Conservation (phyloP, 768 basidiomycete species). For the Astraeus odoratus region DNA sequence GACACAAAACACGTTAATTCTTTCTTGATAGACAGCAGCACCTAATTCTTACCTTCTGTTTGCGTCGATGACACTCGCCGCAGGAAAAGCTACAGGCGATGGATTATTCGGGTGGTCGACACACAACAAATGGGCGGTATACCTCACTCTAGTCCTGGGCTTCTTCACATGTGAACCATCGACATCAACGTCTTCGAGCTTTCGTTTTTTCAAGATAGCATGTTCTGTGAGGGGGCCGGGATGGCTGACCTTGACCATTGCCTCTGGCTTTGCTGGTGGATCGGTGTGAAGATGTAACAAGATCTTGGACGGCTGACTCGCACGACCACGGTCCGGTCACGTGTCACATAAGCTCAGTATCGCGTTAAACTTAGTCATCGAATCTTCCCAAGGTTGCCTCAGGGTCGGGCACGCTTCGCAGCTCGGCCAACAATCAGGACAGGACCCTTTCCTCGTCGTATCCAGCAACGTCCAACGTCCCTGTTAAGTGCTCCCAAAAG, state of each 20-base stretch:
- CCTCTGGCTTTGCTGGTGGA: constrained; percentile 21
- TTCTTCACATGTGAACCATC: constrained; percentile 49
- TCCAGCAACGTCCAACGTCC: too few species aligned
- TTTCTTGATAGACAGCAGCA: constrained; percentile 10
- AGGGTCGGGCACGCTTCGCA: neutral
- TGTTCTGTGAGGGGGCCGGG: constrained; percentile 19
- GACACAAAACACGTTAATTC: constrained; percentile 13
- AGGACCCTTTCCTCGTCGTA: too few species aligned
- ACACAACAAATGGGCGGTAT: constrained; percentile 13
- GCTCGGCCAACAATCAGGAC: too few species aligned
- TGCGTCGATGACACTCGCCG: constrained; percentile 82
- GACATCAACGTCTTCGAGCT: constrained; percentile 53
- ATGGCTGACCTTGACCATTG: constrained; percentile 24
- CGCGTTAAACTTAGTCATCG: neutral
- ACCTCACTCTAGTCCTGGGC: constrained; percentile 71
- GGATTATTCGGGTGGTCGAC: constrained; percentile 4
- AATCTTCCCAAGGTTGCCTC: neutral
- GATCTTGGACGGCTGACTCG: constrained; percentile 3
- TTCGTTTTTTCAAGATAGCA: constrained; percentile 49
- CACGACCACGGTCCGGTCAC: constrained; percentile 15
- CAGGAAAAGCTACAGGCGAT: constrained; percentile 60
- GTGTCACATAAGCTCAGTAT: constrained; percentile 9
- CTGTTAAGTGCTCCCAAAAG: too few species aligned
- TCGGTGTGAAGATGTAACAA: constrained; percentile 21
- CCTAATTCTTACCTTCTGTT: constrained; percentile 60